A percentile compares a stretch with the other conserved stretches of the same genome.
Conservation (phyloP, 1,139 yeast species). For the Kodamaea arcana region DNA sequence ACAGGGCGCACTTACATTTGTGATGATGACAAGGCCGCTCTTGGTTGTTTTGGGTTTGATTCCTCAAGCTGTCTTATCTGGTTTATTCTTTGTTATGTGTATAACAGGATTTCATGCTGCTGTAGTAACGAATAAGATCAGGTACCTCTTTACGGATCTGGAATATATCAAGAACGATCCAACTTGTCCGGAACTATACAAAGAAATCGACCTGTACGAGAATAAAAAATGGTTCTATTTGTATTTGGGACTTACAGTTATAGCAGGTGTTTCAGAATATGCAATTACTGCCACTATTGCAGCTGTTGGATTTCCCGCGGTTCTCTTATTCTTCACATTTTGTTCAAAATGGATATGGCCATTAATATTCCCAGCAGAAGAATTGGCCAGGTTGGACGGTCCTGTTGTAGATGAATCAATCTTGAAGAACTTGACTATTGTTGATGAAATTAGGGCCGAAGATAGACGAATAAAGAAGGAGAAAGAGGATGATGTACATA, state of each 20-base stretch:
- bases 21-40: conserved; percentile 87
- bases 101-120: conserved; percentile 70
- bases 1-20: conserved; percentile 81
- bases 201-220: conserved; percentile 30
- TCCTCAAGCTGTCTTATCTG: conserved; percentile 94
- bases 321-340: conserved; percentile 51
- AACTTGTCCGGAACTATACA: conserved; percentile 34
- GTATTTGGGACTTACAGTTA: conserved; percentile 55
- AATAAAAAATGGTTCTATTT: conserved; percentile 48
- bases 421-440: conserved; percentile 33
- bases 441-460: conserved; percentile 11
- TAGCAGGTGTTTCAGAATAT: conserved; percentile 76
- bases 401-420: conserved; percentile 66
- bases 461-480: conserved; percentile 7
- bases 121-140: conserved; percentile 57
- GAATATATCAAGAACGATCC: conserved; percentile 33
- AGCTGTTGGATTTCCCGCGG: conserved; percentile 93
- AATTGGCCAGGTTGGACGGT: conserved; percentile 61
- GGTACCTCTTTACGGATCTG: conserved; percentile 65
- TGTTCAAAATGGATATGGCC: conserved; percentile 74
- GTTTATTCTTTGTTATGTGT: conserved; percentile 92
- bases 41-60: conserved; percentile 73
- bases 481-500: conserved; percentile 4
- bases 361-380: conserved; percentile 55
- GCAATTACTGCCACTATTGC: conserved; percentile 84